Conservation (phyloP, 805 yeast species). For the Lachancea cidri region DNA sequence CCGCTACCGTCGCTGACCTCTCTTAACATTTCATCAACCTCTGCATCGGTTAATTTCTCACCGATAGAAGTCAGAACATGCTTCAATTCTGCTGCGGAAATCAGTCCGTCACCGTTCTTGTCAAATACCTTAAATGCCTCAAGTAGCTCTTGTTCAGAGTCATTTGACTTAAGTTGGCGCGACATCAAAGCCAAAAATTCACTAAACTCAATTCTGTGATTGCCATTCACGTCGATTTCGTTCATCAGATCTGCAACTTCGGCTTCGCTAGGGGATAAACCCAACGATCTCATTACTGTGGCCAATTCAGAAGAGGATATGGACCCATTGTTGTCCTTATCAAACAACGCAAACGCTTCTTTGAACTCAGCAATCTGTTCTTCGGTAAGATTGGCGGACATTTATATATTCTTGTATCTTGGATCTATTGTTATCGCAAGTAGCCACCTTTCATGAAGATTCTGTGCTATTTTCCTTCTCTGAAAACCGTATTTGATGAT, state of each 20-base stretch:
- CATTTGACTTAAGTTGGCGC: conserved; percentile 92
- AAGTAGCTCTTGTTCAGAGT: conserved; percentile 92
- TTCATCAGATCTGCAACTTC: conserved; percentile 96
- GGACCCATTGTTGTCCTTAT: conserved; percentile 94
- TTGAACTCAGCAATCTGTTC: conserved; percentile 96
- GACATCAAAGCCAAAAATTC: conserved; percentile 85
- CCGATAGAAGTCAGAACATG: conserved; percentile 97
- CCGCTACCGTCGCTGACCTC: conserved; percentile 97
- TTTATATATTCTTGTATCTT: conserved; percentile 3
- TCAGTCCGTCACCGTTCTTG: conserved; percentile 93
- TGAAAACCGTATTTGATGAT: not conserved
- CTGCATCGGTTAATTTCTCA: conserved; percentile 92
- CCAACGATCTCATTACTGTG: conserved; percentile 98
- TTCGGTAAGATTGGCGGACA: conserved; percentile 67
- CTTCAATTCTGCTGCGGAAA: conserved; percentile 92
- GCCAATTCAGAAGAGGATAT: conserved; percentile 95
- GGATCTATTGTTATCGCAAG: not conserved
- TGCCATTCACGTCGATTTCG: conserved; percentile 94
- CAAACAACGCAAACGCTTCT: conserved; percentile 96
- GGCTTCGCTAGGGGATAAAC: conserved; percentile 93
- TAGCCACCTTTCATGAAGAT: not conserved
- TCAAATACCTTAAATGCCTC: conserved; percentile 99
- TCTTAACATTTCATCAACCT: conserved; percentile 93
- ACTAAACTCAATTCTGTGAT: conserved; percentile 80
- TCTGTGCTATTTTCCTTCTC: not conserved